Evolutionary conservation across 2,329 filamentous ascomycete species (phyloP).

Genomic region (Penicillium hordei): DNA sequence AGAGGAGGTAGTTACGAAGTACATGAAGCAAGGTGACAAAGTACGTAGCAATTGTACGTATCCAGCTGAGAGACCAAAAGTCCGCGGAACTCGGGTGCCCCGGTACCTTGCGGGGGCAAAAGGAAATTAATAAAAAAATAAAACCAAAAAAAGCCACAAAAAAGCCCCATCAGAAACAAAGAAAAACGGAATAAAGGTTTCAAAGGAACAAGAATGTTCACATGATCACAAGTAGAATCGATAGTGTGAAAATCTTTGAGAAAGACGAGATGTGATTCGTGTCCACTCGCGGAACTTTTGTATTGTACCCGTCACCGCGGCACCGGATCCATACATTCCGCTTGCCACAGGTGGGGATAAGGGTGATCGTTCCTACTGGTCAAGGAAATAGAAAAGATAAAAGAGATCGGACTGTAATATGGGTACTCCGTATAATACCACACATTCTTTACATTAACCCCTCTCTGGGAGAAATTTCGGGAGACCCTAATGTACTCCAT

Average conservation of each 20-base stretch:
- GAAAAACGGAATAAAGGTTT: not conserved
- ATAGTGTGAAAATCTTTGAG: conserved; percentile 24
- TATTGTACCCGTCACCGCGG: conserved; percentile 39
- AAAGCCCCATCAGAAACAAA: not conserved
- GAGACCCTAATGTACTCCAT: conserved; percentile 7
- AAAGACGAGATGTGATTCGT: conserved; percentile 13
- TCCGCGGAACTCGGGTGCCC: not conserved
- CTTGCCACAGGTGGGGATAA: conserved; percentile 23
- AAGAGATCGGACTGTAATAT: not conserved
- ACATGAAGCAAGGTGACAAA: conserved; percentile 10
- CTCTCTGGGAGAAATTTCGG: not conserved
- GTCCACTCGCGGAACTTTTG: conserved; percentile 13
- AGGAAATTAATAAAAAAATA: not conserved
- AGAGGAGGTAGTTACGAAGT: not conserved
- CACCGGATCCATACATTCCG: conserved; percentile 37
- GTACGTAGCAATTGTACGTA: conserved; percentile 7
- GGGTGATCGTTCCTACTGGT: conserved; percentile 23
- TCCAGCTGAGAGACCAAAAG: conserved; percentile 6
- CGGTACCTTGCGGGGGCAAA: conserved; percentile 1
- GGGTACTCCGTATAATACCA: not conserved
- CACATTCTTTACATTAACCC: not conserved
- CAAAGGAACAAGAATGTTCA: conserved; percentile 12
- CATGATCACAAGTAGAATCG: conserved; percentile 23
- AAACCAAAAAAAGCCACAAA: not conserved
- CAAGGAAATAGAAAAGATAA: conserved; percentile 3